Percentiles rank a stretch among this genome's conserved stretches.
phyloP scores from a whole-genome alignment of 2,329 filamentous ascomycete species.

The Lecanicillium sp. region DNA sequence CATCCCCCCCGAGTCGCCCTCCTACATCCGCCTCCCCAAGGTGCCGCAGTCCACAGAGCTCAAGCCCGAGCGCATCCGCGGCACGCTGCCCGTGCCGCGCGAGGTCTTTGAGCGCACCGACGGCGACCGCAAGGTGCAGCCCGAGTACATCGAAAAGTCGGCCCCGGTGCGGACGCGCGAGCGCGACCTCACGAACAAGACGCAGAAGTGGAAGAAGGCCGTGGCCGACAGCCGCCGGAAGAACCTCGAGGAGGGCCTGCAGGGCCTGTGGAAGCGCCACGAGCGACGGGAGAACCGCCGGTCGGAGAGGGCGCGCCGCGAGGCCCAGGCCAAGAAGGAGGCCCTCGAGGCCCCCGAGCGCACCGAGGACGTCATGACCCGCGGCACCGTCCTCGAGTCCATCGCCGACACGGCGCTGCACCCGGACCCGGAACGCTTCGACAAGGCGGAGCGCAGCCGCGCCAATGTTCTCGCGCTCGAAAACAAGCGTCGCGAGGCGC shows the following conservation, averaged over 20 bases:
- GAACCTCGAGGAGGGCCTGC: slow-evolving; percentile 66
- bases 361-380: slow-evolving; percentile 71
- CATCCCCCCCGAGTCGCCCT: slow-evolving; percentile 81
- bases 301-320: slow-evolving; percentile 35
- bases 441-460: slow-evolving; percentile 42
- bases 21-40: slow-evolving; percentile 75
- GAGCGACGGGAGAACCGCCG: slow-evolving; percentile 32
- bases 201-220: slow-evolving; percentile 58
- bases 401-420: slow-evolving; percentile 43
- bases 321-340: slow-evolving; percentile 40
- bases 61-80: slow-evolving; percentile 52
- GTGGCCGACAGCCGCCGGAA: slow-evolving; percentile 67
- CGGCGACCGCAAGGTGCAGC: slow-evolving; percentile 53
- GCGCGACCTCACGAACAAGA: slow-evolving; percentile 30
- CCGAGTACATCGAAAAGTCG: slow-evolving; percentile 54
- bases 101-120: slow-evolving; percentile 62
- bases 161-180: slow-evolving; percentile 48
- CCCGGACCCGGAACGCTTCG: slow-evolving; percentile 57
- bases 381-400: slow-evolving; percentile 54
- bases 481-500: slow-evolving; percentile 46
- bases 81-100: slow-evolving; percentile 76
- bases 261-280: slow-evolving; percentile 64
- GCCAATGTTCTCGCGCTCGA: slow-evolving; percentile 39
- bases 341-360: slow-evolving; percentile 59
- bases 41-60: slow-evolving; percentile 62